A percentile compares a stretch with the other conserved stretches of the same genome.
phyloP scores from a whole-genome alignment of 2,329 filamentous ascomycete genomes.

The Diaporthe citri region DNA sequence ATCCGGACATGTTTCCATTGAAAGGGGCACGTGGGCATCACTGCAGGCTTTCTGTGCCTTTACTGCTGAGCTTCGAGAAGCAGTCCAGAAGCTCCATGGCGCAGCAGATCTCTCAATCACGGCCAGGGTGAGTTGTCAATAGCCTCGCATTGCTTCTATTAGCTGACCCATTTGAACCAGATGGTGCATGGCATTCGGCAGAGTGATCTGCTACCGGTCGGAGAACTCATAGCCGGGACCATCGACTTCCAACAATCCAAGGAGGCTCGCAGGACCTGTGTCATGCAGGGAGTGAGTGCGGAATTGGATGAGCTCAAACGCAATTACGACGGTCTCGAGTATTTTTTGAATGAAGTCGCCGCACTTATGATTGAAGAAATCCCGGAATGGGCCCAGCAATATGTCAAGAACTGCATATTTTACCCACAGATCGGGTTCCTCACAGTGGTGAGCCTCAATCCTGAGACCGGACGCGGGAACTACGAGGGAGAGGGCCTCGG shows the following conservation, averaged over 20 bases:
- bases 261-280: slow-evolving; percentile 77
- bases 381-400: slow-evolving; percentile 67
- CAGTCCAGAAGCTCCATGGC: slow-evolving; percentile 68
- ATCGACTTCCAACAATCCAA: slow-evolving; percentile 86
- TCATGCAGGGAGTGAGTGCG: slow-evolving; percentile 78
- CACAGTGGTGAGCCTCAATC: slow-evolving; percentile 77
- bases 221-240: slow-evolving; percentile 77
- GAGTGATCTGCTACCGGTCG: slow-evolving; percentile 72
- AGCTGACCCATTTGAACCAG: slow-evolving; percentile 50
- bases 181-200: slow-evolving; percentile 72
- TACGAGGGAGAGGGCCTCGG: slow-evolving; percentile 72
- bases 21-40: slow-evolving; percentile 79
- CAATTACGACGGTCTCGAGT: slow-evolving; percentile 81
- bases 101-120: slow-evolving; percentile 65
- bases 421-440: slow-evolving; percentile 94
- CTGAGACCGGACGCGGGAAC: slow-evolving; percentile 66
- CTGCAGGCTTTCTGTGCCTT: slow-evolving; percentile 79
- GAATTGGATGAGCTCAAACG: slow-evolving; percentile 84
- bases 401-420: slow-evolving; percentile 83
- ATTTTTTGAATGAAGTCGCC: slow-evolving; percentile 77
- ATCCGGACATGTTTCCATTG: slow-evolving; percentile 63
- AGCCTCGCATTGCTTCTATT: background rate
- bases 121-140: slow-evolving; percentile 58
- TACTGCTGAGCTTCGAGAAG: slow-evolving; percentile 76
- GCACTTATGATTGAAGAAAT: slow-evolving; percentile 72